Conservation (phyloP, 2,329 filamentous ascomycete genomes). For the Colletotrichum tofieldiae region DNA sequence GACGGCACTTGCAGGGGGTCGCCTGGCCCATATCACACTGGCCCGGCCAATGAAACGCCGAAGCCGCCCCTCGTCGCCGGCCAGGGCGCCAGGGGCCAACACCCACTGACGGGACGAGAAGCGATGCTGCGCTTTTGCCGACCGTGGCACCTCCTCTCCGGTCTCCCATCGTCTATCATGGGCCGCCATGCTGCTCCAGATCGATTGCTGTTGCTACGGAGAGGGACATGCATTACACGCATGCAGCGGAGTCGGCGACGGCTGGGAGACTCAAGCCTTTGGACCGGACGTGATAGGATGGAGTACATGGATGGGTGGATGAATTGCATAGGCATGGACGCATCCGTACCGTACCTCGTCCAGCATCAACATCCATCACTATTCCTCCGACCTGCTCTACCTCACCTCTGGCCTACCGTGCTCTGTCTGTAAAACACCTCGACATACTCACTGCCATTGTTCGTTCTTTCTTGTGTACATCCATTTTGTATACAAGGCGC, state of each 20-base stretch:
- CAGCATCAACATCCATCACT: slow-evolving; percentile 33
- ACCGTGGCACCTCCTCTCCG: slow-evolving; percentile 28
- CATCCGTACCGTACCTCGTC: slow-evolving; percentile 23
- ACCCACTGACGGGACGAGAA: slow-evolving; percentile 10
- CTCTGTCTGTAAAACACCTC: slow-evolving; percentile 7
- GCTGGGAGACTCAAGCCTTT: slow-evolving; percentile 12
- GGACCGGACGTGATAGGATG: slow-evolving; percentile 27
- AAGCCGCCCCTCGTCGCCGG: slow-evolving; percentile 10
- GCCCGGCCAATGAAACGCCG: slow-evolving; percentile 30
- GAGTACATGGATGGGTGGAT: slow-evolving; percentile 11
- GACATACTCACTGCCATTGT: slow-evolving; percentile 1
- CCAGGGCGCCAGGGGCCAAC: slow-evolving; percentile 27
- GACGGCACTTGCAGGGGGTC: slow-evolving; percentile 32
- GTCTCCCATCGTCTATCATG: slow-evolving; percentile 5
- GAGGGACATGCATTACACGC: not conserved
- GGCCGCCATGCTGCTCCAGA: slow-evolving; percentile 8
- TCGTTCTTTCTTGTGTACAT: slow-evolving; percentile 12
- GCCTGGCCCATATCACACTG: slow-evolving; percentile 26
- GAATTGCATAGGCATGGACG: too few species aligned
- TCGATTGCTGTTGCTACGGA: slow-evolving; percentile 3
- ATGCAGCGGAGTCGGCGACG: slow-evolving; percentile 8
- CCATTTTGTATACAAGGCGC: slow-evolving; percentile 1
- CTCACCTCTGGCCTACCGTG: not conserved
- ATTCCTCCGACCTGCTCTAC: slow-evolving; percentile 23
- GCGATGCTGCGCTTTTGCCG: slow-evolving; percentile 20